Conservation (phyloP, 495 filamentous ascomycete genomes). For the Tuber umbilicatum region DNA sequence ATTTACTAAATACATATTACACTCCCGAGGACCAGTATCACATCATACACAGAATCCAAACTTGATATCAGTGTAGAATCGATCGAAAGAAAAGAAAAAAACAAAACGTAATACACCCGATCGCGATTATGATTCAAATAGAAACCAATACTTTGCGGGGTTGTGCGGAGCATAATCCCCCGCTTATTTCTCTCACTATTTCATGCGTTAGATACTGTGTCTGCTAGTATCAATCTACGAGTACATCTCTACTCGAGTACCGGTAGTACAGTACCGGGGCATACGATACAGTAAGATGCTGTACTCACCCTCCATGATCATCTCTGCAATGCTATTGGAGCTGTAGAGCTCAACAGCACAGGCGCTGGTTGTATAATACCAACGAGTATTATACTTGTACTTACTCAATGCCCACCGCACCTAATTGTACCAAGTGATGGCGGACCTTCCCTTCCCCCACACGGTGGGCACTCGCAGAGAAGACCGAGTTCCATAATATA, state of each 20-base stretch:
- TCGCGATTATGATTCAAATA: background rate
- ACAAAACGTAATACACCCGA: background rate
- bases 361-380: too few species aligned
- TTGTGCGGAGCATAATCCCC: background rate
- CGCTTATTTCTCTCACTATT: background rate
- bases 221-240: background rate
- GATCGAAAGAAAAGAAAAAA: background rate
- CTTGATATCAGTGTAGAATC: background rate
- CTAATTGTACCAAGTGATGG: background rate
- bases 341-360: too few species aligned
- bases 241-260: background rate
- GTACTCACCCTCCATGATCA: background rate
- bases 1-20: background rate
- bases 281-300: background rate
- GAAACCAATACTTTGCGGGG: background rate
- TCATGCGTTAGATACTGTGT: background rate
- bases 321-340: background rate
- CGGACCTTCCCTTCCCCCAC: background rate
- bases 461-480: background rate
- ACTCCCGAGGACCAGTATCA: background rate
- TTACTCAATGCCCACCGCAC: background rate
- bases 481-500: background rate
- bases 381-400: too few species aligned
- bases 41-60: background rate
- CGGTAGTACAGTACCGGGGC: too few species aligned